Conservation (phyloP, 805 yeast genomes). For the Pichia kluyveri region DNA sequence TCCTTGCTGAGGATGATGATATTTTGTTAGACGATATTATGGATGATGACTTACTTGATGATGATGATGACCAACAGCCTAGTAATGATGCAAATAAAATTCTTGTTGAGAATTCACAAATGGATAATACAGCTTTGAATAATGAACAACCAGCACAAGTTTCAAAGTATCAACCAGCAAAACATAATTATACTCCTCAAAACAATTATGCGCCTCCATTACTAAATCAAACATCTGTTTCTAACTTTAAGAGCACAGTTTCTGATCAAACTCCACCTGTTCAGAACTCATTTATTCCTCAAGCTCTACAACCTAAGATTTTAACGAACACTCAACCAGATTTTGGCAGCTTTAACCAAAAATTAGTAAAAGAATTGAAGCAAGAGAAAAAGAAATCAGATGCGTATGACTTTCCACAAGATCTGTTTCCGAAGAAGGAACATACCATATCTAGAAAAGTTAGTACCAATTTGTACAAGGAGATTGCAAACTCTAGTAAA, state of each 20-base stretch:
- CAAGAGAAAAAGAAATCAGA: slow-evolving; percentile 55
- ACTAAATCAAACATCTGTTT: no score
- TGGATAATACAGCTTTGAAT: not conserved
- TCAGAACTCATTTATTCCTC: not conserved
- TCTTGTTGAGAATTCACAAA: not conserved
- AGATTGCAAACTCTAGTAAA: slow-evolving; percentile 14
- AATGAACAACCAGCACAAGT: no score
- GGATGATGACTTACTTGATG: slow-evolving; percentile 31
- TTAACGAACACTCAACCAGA: not conserved
- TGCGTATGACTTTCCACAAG: slow-evolving; percentile 68
- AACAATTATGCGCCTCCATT: no score
- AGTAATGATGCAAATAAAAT: not conserved
- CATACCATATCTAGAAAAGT: slow-evolving; percentile 32
- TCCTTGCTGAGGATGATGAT: slow-evolving; percentile 37
- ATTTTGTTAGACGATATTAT: slow-evolving; percentile 26
- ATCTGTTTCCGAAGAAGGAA: slow-evolving; percentile 33
- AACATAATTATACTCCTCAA: no score
- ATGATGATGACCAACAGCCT: slow-evolving; percentile 6
- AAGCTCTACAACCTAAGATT: not conserved
- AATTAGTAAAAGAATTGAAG: slow-evolving; percentile 25
- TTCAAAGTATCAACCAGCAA: slow-evolving; percentile 3
- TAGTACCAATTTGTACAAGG: slow-evolving; percentile 21
- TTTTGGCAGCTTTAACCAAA: not conserved
- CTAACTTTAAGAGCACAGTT: no score
- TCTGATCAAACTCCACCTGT: no score